Evolutionary conservation across 2,329 filamentous ascomycete species (phyloP).

Genomic region (Aureobasidium sp.): DNA sequence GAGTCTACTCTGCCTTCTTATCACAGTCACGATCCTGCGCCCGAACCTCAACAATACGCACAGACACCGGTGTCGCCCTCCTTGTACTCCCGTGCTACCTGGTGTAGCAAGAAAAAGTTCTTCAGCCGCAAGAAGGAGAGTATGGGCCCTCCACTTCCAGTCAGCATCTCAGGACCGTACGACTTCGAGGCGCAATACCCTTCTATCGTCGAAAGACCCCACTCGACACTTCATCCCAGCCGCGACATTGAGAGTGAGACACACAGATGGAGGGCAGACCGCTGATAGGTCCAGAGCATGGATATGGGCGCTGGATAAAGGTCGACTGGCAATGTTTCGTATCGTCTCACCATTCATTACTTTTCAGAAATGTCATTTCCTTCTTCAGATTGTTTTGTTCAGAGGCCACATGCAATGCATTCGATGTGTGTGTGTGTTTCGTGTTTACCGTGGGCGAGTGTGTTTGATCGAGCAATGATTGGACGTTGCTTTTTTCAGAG

Average conservation of each 20-base stretch:
- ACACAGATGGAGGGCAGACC: conserved; percentile 23
- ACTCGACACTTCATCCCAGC: conserved; percentile 50
- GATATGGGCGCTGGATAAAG: background rate
- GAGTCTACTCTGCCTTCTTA: conserved; percentile 41
- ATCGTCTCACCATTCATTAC: background rate
- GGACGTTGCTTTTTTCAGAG: background rate
- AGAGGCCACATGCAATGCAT: background rate
- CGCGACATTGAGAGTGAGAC: conserved; percentile 28
- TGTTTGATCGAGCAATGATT: background rate
- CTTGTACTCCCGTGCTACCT: conserved; percentile 31
- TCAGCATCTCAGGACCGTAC: conserved; percentile 53
- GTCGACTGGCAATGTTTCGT: background rate
- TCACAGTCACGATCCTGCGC: conserved; percentile 37
- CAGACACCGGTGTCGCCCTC: conserved; percentile 25
- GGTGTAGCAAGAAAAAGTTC: conserved; percentile 31
- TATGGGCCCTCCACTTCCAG: conserved; percentile 38
- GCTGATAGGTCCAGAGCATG: background rate
- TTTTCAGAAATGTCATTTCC: background rate
- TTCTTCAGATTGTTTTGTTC: background rate
- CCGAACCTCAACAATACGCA: conserved; percentile 22
- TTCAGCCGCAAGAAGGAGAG: conserved; percentile 31
- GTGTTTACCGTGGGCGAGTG: background rate
- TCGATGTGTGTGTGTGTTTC: background rate
- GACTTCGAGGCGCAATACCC: conserved; percentile 47
- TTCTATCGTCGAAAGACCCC: conserved; percentile 46